Percentiles rank a stretch among this genome's conserved stretches.
These are phyloP conservation scores for Microdochium trichocladiopsis DNA, from an alignment of 2,329 filamentous ascomycete species.

Conservation along the genomic window DNA sequence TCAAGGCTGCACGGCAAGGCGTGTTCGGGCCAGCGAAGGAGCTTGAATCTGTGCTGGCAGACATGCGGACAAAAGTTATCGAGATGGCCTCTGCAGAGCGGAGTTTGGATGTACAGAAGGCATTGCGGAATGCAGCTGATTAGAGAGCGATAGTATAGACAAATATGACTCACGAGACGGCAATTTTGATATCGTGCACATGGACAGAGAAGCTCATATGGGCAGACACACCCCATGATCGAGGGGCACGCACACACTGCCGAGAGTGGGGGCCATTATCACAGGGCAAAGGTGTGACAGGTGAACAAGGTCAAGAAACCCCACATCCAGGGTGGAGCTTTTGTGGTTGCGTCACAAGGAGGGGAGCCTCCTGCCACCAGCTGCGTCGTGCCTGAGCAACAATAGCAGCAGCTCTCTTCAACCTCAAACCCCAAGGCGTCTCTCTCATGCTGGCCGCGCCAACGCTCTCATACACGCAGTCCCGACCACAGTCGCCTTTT, in stretches of 20 bases:
- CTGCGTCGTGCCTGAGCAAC: background rate
- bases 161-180: too few species aligned
- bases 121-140: constrained; percentile 27
- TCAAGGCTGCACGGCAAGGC: constrained; percentile 32
- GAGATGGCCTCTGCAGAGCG: constrained; percentile 32
- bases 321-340: background rate
- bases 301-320: background rate
- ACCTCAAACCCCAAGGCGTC: background rate
- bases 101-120: constrained; percentile 36
- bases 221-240: background rate
- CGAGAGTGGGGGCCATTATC: background rate
- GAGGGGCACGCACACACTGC: background rate
- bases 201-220: too few species aligned
- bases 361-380: background rate
- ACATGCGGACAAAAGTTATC: constrained; percentile 23
- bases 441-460: too few species aligned
- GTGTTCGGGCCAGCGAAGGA: constrained; percentile 26
- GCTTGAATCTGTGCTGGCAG: constrained; percentile 10
- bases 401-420: background rate
- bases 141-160: background rate
- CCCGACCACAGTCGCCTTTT: too few species aligned
- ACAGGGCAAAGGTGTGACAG: background rate
- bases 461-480: too few species aligned
- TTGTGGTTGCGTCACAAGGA: background rate
- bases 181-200: too few species aligned